A percentile compares a stretch with the other conserved stretches of the same genome.
Evolutionary conservation across 2,329 filamentous ascomycete species (phyloP).

Genomic region (Aspergillus sp.): DNA sequence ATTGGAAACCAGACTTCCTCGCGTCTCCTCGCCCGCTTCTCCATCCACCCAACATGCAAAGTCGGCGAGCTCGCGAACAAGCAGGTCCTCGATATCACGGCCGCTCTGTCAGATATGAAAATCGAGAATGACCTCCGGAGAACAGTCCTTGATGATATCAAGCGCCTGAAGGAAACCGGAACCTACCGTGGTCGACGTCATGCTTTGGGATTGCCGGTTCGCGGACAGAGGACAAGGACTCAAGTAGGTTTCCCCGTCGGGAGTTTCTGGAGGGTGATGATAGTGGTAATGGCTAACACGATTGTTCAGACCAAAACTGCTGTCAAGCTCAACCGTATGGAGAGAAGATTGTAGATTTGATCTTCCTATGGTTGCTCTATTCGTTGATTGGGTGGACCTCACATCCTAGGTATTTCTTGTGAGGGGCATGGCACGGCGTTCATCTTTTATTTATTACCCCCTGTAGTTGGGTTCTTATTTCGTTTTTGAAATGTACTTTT

Average conservation of each 20-base stretch:
- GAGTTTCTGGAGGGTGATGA: neutral
- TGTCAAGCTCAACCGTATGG: slow-evolving; percentile 54
- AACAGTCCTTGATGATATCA: slow-evolving; percentile 78
- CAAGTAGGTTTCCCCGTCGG: slow-evolving; percentile 48
- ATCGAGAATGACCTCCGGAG: slow-evolving; percentile 84
- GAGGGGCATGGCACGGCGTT: slow-evolving; percentile 15
- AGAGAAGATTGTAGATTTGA: slow-evolving; percentile 41
- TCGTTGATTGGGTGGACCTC: slow-evolving; percentile 1
- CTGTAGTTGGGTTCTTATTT: slow-evolving; percentile 6
- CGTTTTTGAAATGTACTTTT: slow-evolving; percentile 13
- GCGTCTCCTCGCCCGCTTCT: slow-evolving; percentile 80
- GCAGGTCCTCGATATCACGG: slow-evolving; percentile 75
- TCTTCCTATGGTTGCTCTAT: slow-evolving; percentile 5
- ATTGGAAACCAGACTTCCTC: slow-evolving; percentile 66
- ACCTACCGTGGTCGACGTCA: slow-evolving; percentile 84
- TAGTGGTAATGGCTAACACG: neutral
- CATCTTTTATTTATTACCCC: slow-evolving; percentile 7
- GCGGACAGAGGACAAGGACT: slow-evolving; percentile 81
- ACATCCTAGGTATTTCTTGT: slow-evolving; percentile 12
- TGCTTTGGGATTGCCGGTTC: slow-evolving; percentile 85
- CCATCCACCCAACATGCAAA: slow-evolving; percentile 78
- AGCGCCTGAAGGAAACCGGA: slow-evolving; percentile 82
- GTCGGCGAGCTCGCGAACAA: slow-evolving; percentile 70
- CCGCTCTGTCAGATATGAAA: slow-evolving; percentile 83
- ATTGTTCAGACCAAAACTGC: slow-evolving; percentile 52